phyloP scores from a whole-genome alignment of 2,329 filamentous ascomycete genomes.

The Fonsecaea nubica region DNA sequence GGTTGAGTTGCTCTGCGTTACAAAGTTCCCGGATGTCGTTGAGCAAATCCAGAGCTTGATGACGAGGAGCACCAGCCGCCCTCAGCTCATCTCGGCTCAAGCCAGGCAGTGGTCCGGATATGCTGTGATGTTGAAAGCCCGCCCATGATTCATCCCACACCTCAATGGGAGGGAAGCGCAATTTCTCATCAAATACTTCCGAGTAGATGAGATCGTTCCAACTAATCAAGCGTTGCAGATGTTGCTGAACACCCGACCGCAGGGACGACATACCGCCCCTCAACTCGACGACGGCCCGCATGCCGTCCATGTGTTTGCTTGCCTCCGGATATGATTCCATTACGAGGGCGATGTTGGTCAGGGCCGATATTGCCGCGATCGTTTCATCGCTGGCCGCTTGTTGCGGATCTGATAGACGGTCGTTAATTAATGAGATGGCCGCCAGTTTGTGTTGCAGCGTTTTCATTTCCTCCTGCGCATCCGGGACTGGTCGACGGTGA shows the following conservation, averaged over 20 bases:
- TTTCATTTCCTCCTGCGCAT: conserved; percentile 18
- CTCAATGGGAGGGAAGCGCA: conserved; percentile 24
- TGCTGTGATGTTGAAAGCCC: conserved; percentile 8
- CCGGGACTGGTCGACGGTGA: not conserved
- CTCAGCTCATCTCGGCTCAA: conserved; percentile 19
- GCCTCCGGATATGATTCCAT: conserved; percentile 25
- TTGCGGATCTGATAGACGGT: conserved; percentile 21
- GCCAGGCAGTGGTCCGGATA: conserved; percentile 15
- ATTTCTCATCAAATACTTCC: conserved; percentile 28
- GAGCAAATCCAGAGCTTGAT: conserved; percentile 23
- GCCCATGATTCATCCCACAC: conserved; percentile 31
- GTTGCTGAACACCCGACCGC: conserved; percentile 20
- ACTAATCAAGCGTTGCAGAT: conserved; percentile 30
- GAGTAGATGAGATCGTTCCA: conserved; percentile 33
- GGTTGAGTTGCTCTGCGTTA: conserved; percentile 20
- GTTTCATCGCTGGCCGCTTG: conserved; percentile 22
- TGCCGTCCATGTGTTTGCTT: conserved; percentile 30
- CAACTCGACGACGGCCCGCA: conserved; percentile 24
- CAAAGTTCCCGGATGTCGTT: conserved; percentile 25
- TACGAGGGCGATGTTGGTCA: conserved; percentile 31
- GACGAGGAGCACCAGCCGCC: conserved; percentile 13
- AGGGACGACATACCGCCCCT: conserved; percentile 27
- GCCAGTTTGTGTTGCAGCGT: conserved; percentile 27
- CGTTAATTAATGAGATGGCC: conserved; percentile 32
- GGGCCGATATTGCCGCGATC: conserved; percentile 28